Conservation (phyloP, 352 stramenopile genomes). For the Pythium biforme region DNA sequence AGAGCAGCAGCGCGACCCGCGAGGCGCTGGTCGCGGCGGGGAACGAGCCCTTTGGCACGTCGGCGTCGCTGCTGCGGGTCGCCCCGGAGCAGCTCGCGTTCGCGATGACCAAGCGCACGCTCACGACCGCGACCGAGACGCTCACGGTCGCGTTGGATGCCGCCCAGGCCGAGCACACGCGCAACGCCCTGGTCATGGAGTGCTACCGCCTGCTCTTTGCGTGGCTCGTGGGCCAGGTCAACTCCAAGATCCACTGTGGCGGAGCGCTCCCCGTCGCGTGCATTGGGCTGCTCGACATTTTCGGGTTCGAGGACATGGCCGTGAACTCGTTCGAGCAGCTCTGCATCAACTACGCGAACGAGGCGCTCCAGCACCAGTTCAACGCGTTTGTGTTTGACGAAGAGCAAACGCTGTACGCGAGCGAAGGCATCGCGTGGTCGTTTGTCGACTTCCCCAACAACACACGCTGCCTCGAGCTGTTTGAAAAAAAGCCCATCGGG, state of each 20-base stretch:
- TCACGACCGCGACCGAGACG: constrained; percentile 72
- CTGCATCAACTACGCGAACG: constrained; percentile 92
- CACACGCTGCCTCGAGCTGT: constrained; percentile 68
- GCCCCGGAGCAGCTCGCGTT: constrained; percentile 47
- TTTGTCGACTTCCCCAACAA: constrained; percentile 86
- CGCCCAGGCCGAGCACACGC: constrained; percentile 65
- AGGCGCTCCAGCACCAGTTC: constrained; percentile 87
- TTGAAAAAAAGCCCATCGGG: constrained; percentile 73
- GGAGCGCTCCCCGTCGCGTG: constrained; percentile 41
- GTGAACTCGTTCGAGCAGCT: constrained; percentile 88
- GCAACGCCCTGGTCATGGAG: constrained; percentile 91
- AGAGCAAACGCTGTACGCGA: constrained; percentile 73
- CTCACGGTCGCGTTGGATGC: constrained; percentile 68
- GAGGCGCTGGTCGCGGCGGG: constrained; percentile 12
- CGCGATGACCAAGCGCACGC: constrained; percentile 58
- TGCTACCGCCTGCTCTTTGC: constrained; percentile 92
- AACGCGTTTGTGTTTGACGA: constrained; percentile 93
- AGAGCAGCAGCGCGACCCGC: constrained; percentile 8
- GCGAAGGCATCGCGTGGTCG: constrained; percentile 72
- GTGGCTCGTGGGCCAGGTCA: constrained; percentile 93
- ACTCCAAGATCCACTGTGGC: constrained; percentile 64
- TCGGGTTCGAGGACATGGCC: constrained; percentile 87
- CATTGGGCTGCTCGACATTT: constrained; percentile 87
- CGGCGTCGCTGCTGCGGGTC: constrained; percentile 61
- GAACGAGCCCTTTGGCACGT: constrained; percentile 37